These are phyloP conservation scores for Pythium oligandrum DNA, from an alignment of 352 stramenopile genomes.

Conservation along the genomic window DNA sequence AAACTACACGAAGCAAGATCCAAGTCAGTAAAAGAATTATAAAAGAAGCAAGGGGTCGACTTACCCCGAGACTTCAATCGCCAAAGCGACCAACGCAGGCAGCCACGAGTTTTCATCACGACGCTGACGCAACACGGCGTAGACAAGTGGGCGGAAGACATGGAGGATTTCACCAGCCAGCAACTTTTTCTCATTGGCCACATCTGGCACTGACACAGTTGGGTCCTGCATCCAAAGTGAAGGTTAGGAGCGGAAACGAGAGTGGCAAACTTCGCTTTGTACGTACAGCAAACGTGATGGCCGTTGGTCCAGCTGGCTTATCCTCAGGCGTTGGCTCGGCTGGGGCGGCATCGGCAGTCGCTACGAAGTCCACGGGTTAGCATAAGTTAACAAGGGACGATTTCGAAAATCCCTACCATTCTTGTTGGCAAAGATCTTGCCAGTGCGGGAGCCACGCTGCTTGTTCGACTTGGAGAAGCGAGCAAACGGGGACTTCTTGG, in stretches of 20 bases:
- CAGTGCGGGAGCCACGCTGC: conserved; percentile 61
- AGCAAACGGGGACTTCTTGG: conserved; percentile 42
- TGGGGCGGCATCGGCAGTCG: conserved; percentile 10
- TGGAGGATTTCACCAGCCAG: conserved; percentile 70
- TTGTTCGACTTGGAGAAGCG: conserved; percentile 47
- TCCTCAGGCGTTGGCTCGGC: conserved; percentile 20
- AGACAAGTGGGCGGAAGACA: conserved; percentile 68
- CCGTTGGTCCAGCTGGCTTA: conserved; percentile 23
- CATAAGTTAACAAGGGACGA: too few species aligned
- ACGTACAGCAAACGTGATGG: conserved; percentile 54
- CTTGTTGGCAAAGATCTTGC: conserved; percentile 62
- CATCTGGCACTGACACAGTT: conserved; percentile 31
- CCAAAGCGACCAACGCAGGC: conserved; percentile 44
- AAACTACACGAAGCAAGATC: conserved; percentile 26
- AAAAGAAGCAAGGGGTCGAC: background rate
- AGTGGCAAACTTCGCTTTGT: background rate
- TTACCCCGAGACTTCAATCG: conserved; percentile 61
- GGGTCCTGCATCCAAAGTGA: conserved; percentile 28
- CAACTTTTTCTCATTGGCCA: conserved; percentile 38
- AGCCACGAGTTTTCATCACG: conserved; percentile 55
- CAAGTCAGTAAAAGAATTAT: background rate
- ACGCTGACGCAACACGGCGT: conserved; percentile 59
- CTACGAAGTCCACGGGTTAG: too few species aligned
- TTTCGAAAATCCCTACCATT: conserved; percentile 1
- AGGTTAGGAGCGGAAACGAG: too few species aligned